A percentile compares a stretch with the other conserved stretches of the same genome.
These are phyloP conservation scores for Neofusicoccum kwambonambiense DNA, from an alignment of 2,329 filamentous ascomycete species.

Conservation along the genomic window DNA sequence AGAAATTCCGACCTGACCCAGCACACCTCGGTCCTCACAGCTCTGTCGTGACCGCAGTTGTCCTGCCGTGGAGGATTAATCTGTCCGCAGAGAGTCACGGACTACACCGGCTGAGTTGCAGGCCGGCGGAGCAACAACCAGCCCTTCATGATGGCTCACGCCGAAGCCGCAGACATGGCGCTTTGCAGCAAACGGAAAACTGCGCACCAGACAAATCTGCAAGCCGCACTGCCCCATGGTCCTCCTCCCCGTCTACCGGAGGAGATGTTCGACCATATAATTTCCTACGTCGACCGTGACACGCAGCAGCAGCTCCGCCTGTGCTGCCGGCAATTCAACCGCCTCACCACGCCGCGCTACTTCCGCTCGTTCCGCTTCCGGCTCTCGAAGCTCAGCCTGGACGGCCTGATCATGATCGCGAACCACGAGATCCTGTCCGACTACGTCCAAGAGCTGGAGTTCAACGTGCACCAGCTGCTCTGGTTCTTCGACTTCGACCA, in stretches of 20 bases:
- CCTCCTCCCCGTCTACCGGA: neutral
- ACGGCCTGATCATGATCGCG: neutral
- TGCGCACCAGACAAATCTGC: no score
- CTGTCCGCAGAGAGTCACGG: no score
- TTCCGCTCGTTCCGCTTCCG: neutral
- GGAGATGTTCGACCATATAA: slow-evolving; percentile 1
- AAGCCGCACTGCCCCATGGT: no score
- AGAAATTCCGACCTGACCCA: neutral
- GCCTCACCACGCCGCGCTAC: neutral
- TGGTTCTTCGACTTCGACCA: slow-evolving; percentile 4
- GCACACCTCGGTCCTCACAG: no score
- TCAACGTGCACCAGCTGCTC: neutral
- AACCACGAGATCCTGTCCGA: neutral
- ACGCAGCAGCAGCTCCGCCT: neutral
- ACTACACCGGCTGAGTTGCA: no score
- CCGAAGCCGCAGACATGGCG: no score
- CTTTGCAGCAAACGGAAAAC: no score
- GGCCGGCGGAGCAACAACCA: no score
- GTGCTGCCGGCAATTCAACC: neutral
- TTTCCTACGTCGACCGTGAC: neutral
- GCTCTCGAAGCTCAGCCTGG: neutral
- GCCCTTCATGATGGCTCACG: no score
- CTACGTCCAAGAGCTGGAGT: slow-evolving; percentile 1
- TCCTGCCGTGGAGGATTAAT: no score
- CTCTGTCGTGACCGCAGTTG: no score